A percentile compares a stretch with the other conserved stretches of the same genome.
These are phyloP conservation scores for Trichoderma sp. DNA, from an alignment of 2,329 filamentous ascomycete genomes.

Conservation along the genomic window DNA sequence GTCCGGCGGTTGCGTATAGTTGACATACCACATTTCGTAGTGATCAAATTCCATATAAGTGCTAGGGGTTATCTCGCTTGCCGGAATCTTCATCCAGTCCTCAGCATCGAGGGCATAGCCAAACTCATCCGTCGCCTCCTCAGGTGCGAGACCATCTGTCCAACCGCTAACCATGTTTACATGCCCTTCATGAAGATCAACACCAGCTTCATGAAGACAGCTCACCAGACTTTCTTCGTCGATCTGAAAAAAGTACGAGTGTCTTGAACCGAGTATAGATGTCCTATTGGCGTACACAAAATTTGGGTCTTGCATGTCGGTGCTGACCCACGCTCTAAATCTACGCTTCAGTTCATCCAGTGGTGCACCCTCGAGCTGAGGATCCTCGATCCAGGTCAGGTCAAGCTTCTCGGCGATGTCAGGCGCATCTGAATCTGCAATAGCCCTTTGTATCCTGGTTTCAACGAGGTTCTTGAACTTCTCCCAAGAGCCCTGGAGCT, in stretches of 20 bases:
- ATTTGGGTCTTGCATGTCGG: not conserved
- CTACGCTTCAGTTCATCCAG: not conserved
- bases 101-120: not conserved
- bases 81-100: not conserved
- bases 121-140: not conserved
- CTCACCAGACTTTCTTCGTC: not conserved
- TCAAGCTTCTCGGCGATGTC: not conserved
- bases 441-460: not conserved
- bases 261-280: not conserved
- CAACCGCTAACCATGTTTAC: not conserved
- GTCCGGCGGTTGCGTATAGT: not conserved
- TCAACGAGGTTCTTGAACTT: not conserved
- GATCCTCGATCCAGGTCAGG: not conserved
- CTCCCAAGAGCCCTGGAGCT: not conserved
- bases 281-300: too few relatives aligned
- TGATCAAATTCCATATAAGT: not conserved
- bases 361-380: not conserved
- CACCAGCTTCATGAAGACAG: not conserved
- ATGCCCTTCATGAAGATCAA: not conserved
- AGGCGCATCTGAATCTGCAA: not conserved
- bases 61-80: not conserved
- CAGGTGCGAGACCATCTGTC: not conserved
- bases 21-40: not conserved
- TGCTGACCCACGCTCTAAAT: not conserved
- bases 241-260: not conserved